Conservation (phyloP, 768 basidiomycete species). For the Termitomyces sp. region DNA sequence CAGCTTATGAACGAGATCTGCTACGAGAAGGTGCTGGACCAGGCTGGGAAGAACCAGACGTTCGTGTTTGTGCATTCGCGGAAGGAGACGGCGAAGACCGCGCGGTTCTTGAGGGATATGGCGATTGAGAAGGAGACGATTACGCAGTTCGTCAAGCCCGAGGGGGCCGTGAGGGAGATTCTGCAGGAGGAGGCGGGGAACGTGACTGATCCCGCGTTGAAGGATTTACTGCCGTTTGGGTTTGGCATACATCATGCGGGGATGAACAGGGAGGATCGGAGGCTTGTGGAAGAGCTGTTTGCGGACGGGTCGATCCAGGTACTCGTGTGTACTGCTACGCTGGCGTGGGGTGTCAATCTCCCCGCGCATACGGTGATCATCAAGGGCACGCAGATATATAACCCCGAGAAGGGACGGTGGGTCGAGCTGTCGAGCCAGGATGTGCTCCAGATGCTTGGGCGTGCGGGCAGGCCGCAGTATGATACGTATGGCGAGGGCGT, state of each 20-base stretch:
- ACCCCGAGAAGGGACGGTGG: slow-evolving; percentile 98
- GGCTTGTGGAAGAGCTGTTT: slow-evolving; percentile 91
- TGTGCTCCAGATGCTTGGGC: slow-evolving; percentile 97
- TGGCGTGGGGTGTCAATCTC: slow-evolving; percentile 99
- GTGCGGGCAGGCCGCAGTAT: slow-evolving; percentile 95
- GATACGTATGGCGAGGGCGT: slow-evolving; percentile 97
- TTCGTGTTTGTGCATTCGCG: slow-evolving; percentile 98
- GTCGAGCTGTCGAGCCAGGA: slow-evolving; percentile 93
- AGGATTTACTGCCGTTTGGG: slow-evolving; percentile 91
- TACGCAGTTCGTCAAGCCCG: slow-evolving; percentile 91
- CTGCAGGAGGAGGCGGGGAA: slow-evolving; percentile 78
- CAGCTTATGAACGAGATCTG: slow-evolving; percentile 99
- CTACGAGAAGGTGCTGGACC: slow-evolving; percentile 97
- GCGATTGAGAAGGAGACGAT: slow-evolving; percentile 97
- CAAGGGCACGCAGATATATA: slow-evolving; percentile 99
- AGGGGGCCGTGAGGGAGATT: slow-evolving; percentile 88
- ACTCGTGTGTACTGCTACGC: slow-evolving; percentile 93
- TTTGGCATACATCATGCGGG: slow-evolving; percentile 98
- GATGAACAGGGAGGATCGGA: slow-evolving; percentile 89
- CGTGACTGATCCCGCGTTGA: slow-evolving; percentile 77
- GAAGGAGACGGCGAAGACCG: slow-evolving; percentile 98
- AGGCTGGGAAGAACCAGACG: slow-evolving; percentile 82
- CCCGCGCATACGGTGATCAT: slow-evolving; percentile 98
- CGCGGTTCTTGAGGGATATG: slow-evolving; percentile 88
- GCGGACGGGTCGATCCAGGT: slow-evolving; percentile 90